These are phyloP conservation scores for Lactarius indigo DNA, from an alignment of 768 basidiomycete species.

Conservation along the genomic window DNA sequence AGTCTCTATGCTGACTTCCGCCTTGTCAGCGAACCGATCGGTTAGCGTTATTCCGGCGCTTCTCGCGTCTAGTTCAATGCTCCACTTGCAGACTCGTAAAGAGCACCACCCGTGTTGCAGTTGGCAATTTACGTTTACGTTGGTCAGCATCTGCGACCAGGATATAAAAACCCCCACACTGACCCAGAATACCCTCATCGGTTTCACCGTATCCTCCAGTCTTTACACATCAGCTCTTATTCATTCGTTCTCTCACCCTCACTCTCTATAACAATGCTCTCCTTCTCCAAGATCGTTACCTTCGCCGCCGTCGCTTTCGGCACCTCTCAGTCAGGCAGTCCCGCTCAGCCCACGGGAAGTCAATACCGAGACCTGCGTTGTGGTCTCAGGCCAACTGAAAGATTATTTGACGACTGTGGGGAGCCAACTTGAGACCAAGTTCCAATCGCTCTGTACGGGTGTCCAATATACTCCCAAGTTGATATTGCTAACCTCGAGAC, in stretches of 20 bases:
- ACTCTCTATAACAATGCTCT: constrained; percentile 4
- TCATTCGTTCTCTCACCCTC: neutral
- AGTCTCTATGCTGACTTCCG: neutral
- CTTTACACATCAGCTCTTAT: neutral
- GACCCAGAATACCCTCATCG: neutral
- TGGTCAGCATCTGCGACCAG: neutral
- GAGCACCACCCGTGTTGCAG: too few species aligned
- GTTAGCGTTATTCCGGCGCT: neutral
- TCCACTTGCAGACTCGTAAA: too few species aligned
- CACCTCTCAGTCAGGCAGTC: constrained; percentile 2
- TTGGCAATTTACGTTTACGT: neutral
- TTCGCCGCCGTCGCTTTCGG: constrained; percentile 2
- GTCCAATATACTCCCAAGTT: neutral
- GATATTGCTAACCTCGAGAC: neutral
- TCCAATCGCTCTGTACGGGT: neutral
- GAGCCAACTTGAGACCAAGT: neutral
- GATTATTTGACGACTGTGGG: neutral
- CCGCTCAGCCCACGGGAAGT: neutral
- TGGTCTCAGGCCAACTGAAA: neutral
- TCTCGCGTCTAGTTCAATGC: neutral
- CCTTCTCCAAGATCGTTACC: constrained; percentile 6
- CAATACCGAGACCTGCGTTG: neutral
- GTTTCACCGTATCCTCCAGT: neutral
- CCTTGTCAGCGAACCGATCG: neutral
- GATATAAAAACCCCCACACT: constrained; percentile 2